phyloP scores from a whole-genome alignment of 2,329 filamentous ascomycete species.

The Calonectria leucothoes region DNA sequence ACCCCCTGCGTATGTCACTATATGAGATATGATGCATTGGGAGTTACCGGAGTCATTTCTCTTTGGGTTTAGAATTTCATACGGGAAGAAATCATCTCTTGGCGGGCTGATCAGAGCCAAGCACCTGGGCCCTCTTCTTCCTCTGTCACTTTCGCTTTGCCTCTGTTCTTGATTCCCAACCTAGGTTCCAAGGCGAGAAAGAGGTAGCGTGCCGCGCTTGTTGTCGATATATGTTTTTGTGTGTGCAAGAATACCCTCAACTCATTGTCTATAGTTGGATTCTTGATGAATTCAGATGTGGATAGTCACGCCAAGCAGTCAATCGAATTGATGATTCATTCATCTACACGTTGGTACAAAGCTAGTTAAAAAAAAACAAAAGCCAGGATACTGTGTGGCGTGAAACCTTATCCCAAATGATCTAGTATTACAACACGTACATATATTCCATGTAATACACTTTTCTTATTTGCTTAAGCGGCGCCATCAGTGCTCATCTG shows the following conservation, averaged over 20 bases:
- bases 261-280: slow-evolving; percentile 14
- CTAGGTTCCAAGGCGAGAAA: neutral
- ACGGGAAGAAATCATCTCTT: slow-evolving; percentile 4
- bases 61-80: slow-evolving; percentile 39
- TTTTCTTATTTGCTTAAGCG: slow-evolving; percentile 18
- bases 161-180: neutral
- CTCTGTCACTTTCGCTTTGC: neutral
- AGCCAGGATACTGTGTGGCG: neutral
- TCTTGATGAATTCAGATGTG: neutral
- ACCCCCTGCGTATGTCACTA: neutral
- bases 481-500: slow-evolving; percentile 69
- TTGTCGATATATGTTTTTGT: slow-evolving; percentile 36
- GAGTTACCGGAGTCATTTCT: slow-evolving; percentile 44
- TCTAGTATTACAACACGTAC: neutral
- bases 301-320: slow-evolving; percentile 6
- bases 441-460: neutral
- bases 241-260: slow-evolving; percentile 45
- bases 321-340: slow-evolving; percentile 12
- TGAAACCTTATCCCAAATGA: neutral
- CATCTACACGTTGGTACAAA: neutral
- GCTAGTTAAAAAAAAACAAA: neutral
- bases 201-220: slow-evolving; percentile 23
- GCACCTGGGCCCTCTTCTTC: slow-evolving; percentile 5
- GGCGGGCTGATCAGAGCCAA: slow-evolving; percentile 11
- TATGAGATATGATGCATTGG: slow-evolving; percentile 44